phyloP scores from a whole-genome alignment of 2,329 filamentous ascomycete genomes.

The Sphaceloma murrayae region DNA sequence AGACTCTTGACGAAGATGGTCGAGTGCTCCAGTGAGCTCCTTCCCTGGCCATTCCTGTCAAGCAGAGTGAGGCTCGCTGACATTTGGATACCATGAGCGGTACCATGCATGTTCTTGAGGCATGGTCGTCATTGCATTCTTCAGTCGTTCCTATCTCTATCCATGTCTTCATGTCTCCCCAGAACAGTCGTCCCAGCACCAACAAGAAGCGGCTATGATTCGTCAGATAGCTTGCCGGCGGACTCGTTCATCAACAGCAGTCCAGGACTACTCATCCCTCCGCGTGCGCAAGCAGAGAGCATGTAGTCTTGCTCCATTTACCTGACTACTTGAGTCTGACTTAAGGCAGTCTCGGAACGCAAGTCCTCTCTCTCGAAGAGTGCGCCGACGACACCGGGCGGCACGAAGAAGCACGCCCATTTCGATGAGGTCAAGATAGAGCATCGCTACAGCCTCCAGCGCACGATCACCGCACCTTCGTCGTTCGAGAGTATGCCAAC shows the following conservation, averaged over 20 bases:
- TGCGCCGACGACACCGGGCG: constrained; percentile 13
- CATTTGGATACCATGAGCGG: too few species aligned
- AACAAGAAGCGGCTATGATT: neutral
- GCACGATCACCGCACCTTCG: constrained; percentile 13
- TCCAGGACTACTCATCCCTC: neutral
- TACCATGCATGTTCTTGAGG: too few species aligned
- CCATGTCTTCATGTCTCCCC: neutral
- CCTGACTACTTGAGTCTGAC: neutral
- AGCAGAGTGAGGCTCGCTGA: too few species aligned
- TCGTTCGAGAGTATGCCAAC: constrained; percentile 7
- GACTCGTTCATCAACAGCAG: neutral
- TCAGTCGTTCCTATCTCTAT: too few species aligned
- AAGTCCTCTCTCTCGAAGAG: constrained; percentile 14
- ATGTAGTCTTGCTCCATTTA: too few species aligned
- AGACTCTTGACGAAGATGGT: too few species aligned
- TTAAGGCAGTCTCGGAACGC: neutral
- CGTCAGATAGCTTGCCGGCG: neutral
- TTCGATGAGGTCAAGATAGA: constrained; percentile 14
- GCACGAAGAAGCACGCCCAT: constrained; percentile 13
- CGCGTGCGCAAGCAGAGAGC: neutral
- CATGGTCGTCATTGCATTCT: too few species aligned
- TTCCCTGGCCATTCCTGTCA: too few species aligned
- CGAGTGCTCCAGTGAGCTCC: too few species aligned
- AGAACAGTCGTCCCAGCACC: neutral
- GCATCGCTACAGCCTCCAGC: constrained; percentile 9